phyloP scores from a whole-genome alignment of 441 rosid genomes.

The Gossypium trilobum region DNA sequence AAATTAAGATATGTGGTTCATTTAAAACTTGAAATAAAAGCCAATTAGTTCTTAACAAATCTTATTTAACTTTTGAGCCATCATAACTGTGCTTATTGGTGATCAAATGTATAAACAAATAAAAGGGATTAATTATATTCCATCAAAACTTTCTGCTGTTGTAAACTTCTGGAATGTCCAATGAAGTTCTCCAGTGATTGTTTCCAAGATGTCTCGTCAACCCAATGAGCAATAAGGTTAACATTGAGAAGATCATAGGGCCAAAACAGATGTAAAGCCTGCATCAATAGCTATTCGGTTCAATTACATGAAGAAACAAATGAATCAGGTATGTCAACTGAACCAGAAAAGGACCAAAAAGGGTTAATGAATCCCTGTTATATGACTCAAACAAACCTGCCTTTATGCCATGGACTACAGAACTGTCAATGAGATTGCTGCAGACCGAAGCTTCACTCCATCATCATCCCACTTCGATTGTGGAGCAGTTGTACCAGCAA shows the following conservation, averaged over 20 bases:
- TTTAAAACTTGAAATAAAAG: too few relatives aligned
- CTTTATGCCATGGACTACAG: constrained; percentile 21
- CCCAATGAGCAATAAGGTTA: background rate
- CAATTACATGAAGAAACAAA: background rate
- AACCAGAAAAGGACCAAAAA: background rate
- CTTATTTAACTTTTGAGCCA: too few relatives aligned
- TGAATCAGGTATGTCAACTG: background rate
- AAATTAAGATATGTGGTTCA: too few relatives aligned
- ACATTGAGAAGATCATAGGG: background rate
- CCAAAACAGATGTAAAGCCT: background rate
- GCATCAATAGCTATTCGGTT: too few relatives aligned
- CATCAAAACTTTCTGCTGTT: background rate
- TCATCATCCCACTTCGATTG: constrained; percentile 70
- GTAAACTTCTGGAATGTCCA: background rate
- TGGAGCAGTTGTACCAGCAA: constrained; percentile 86
- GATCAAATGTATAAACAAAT: too few relatives aligned
- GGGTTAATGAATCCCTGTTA: background rate
- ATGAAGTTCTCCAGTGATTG: background rate
- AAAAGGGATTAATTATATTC: too few relatives aligned
- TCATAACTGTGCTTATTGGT: too few relatives aligned
- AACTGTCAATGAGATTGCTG: constrained; percentile 64
- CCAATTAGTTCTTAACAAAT: too few relatives aligned
- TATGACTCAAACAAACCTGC: constrained; percentile 20
- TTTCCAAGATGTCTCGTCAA: background rate
- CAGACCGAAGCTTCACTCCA: constrained; percentile 77